phyloP scores from a whole-genome alignment of 208 protist species.

The Crithidia expoeki region DNA sequence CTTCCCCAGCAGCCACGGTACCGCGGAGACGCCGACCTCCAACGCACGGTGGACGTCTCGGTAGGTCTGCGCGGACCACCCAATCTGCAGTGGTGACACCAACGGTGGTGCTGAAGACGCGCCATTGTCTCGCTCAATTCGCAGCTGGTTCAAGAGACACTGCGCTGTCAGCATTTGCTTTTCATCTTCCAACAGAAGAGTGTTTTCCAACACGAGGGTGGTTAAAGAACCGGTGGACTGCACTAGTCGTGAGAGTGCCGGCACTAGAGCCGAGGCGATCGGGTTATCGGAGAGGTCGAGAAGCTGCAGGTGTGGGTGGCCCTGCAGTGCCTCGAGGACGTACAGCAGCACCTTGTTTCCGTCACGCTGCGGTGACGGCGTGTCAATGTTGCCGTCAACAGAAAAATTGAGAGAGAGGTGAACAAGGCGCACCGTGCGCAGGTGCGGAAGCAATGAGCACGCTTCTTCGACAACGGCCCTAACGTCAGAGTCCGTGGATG shows the following conservation, averaged over 20 bases:
- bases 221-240: slow-evolving; percentile 46
- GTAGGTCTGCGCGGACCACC: slow-evolving; percentile 16
- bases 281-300: slow-evolving; percentile 64
- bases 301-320: slow-evolving; percentile 37
- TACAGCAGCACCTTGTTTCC: slow-evolving; percentile 32
- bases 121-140: background rate
- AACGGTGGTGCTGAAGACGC: background rate
- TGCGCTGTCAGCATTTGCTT: slow-evolving; percentile 33
- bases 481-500: background rate
- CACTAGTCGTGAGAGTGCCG: slow-evolving; percentile 43
- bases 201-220: slow-evolving; percentile 38
- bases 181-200: slow-evolving; percentile 33
- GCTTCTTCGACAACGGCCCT: background rate
- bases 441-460: slow-evolving; percentile 30
- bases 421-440: slow-evolving; percentile 14
- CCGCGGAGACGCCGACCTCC: slow-evolving; percentile 21
- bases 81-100: background rate
- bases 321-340: slow-evolving; percentile 40
- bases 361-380: background rate
- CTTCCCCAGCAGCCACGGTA: slow-evolving; percentile 29
- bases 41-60: slow-evolving; percentile 9
- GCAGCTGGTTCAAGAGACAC: slow-evolving; percentile 39
- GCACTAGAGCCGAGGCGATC: slow-evolving; percentile 46
- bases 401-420: slow-evolving; percentile 26
- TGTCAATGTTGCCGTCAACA: background rate